phyloP scores from a whole-genome alignment of 306 rosid species.

The Calophaca sinica region DNA sequence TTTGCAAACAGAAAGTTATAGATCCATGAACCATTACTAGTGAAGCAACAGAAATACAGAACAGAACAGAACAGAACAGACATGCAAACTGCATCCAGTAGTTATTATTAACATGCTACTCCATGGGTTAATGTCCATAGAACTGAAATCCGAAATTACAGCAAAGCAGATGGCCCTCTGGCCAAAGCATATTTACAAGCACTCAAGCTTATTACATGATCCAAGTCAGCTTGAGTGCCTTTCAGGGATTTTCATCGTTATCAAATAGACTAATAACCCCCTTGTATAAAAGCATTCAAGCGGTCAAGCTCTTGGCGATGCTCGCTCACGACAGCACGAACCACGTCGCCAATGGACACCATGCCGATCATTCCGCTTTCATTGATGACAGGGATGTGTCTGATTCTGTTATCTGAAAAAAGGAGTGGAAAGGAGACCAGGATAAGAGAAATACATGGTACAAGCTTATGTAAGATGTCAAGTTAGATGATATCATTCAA shows the following conservation, averaged over 20 bases:
- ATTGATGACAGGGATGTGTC: conserved; percentile 93
- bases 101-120: conserved; percentile 48
- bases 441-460: conserved; percentile 26
- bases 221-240: conserved; percentile 46
- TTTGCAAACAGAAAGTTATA: conserved; percentile 28
- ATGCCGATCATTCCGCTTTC: conserved; percentile 85
- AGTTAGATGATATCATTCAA: conserved; percentile 17
- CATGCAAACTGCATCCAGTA: conserved; percentile 40
- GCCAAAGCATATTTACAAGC: conserved; percentile 61
- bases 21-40: conserved; percentile 8
- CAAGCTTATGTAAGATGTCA: conserved; percentile 19
- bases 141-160: conserved; percentile 32
- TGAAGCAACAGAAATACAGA: conserved; percentile 6
- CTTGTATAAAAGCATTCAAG: conserved; percentile 92
- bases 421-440: not conserved
- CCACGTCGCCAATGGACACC: conserved; percentile 99
- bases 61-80: conserved; percentile 16
- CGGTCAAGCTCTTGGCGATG: conserved; percentile 96
- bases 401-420: conserved; percentile 81
- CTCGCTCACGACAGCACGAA: conserved; percentile 96
- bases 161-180: conserved; percentile 47
- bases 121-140: conserved; percentile 34
- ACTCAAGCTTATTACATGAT: conserved; percentile 62
- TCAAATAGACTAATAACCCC: conserved; percentile 76
- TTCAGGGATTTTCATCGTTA: conserved; percentile 53